Percentiles rank a stretch among this genome's conserved stretches.
Conservation (phyloP, 2,329 filamentous ascomycete genomes). For the Aspergillus brasiliensis region DNA sequence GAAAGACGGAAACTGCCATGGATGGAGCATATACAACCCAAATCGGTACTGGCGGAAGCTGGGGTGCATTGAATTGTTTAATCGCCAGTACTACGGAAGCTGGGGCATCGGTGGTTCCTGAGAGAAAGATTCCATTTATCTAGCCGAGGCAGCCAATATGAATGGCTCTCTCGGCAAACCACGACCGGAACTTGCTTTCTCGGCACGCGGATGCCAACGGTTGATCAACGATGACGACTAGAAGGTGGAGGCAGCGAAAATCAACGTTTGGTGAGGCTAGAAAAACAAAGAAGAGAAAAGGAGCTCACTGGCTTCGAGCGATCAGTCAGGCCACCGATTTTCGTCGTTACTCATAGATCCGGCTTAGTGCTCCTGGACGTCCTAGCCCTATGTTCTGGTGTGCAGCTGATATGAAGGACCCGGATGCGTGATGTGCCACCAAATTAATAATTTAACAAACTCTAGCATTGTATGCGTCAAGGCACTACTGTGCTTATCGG, state of each 20-base stretch:
- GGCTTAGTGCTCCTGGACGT: constrained; percentile 1
- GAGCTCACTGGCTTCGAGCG: neutral
- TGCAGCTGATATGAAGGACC: too few species aligned
- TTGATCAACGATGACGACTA: neutral
- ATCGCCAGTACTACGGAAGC: neutral
- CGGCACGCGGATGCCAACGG: neutral
- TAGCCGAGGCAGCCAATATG: constrained; percentile 7
- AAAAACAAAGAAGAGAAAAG: neutral
- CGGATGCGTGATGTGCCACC: neutral
- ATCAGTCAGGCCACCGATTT: neutral
- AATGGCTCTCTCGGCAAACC: constrained; percentile 8
- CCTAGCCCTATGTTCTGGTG: neutral
- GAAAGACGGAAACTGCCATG: neutral
- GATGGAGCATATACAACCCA: neutral
- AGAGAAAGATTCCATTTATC: neutral
- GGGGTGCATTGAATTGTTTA: neutral
- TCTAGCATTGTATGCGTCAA: too few species aligned
- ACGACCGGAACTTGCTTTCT: neutral
- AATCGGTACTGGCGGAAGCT: neutral
- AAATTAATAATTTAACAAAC: neutral
- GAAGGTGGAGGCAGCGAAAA: neutral
- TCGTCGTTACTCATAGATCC: constrained; percentile 7
- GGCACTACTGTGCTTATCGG: too few species aligned
- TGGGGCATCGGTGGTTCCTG: neutral
- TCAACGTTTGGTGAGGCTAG: neutral